These are phyloP conservation scores for Gossypium gossypioides DNA, from an alignment of 441 rosid genomes.

Conservation along the genomic window DNA sequence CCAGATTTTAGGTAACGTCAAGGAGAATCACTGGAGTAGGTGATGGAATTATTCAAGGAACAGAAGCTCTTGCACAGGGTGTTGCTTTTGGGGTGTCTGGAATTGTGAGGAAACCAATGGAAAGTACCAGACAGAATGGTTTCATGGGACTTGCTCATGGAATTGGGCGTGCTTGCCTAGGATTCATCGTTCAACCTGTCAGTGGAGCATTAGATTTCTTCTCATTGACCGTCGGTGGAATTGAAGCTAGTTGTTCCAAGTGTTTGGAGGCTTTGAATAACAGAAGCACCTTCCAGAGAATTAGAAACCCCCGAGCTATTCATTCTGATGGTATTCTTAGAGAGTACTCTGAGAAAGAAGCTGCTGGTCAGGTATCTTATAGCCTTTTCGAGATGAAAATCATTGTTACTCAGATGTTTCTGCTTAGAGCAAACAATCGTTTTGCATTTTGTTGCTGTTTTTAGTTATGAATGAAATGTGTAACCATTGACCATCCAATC, in stretches of 20 bases:
- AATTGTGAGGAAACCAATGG: slow-evolving; percentile 87
- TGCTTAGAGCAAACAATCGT: not conserved
- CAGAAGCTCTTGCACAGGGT: slow-evolving; percentile 99
- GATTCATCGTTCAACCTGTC: slow-evolving; percentile 83
- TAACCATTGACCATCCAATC: not conserved
- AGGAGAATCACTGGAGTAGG: slow-evolving; percentile 95
- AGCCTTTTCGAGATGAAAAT: not conserved
- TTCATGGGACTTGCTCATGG: slow-evolving; percentile 93
- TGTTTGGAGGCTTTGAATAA: slow-evolving; percentile 72
- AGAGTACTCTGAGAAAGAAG: slow-evolving; percentile 83
- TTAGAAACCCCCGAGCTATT: slow-evolving; percentile 89
- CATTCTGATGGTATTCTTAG: slow-evolving; percentile 68
- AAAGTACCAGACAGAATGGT: slow-evolving; percentile 90
- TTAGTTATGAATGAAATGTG: not conserved
- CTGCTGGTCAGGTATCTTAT: slow-evolving; percentile 75
- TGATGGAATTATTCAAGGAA: slow-evolving; percentile 91
- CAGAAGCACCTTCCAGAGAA: slow-evolving; percentile 57
- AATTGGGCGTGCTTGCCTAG: slow-evolving; percentile 80
- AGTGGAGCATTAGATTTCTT: slow-evolving; percentile 96
- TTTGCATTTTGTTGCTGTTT: not conserved
- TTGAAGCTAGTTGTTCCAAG: slow-evolving; percentile 91
- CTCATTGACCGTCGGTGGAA: slow-evolving; percentile 92
- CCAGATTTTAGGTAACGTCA: slow-evolving; percentile 61
- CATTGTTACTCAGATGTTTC: not conserved
- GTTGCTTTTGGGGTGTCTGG: slow-evolving; percentile 98